Percentiles rank a stretch among this genome's conserved stretches.
Conservation (phyloP, 2,329 filamentous ascomycete genomes). For the Colletotrichum salicis region DNA sequence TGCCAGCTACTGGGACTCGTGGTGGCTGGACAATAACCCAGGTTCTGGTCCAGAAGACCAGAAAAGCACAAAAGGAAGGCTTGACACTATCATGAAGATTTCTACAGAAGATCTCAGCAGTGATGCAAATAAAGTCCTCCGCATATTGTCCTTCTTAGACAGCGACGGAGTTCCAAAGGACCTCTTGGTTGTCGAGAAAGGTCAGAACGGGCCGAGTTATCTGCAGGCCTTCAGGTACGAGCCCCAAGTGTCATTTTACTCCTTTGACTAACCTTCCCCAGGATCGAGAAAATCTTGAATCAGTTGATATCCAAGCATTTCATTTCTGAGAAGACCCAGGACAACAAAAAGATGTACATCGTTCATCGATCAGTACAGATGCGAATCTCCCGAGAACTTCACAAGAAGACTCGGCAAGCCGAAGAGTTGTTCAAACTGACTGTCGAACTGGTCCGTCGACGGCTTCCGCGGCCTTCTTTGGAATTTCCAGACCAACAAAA, state of each 20-base stretch:
- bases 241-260: not conserved
- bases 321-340: constrained; percentile 25
- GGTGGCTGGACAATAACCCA: constrained; percentile 22
- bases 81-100: constrained; percentile 36
- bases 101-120: constrained; percentile 31
- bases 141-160: constrained; percentile 37
- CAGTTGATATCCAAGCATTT: constrained; percentile 26
- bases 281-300: constrained; percentile 16
- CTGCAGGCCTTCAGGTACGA: constrained; percentile 27
- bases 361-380: constrained; percentile 35
- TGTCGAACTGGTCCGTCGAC: constrained; percentile 30
- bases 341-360: constrained; percentile 27
- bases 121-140: constrained; percentile 33
- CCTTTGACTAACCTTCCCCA: not conserved
- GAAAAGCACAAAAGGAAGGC: constrained; percentile 4
- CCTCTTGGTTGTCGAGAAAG: constrained; percentile 32
- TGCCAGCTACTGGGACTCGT: constrained; percentile 36
- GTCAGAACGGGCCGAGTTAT: constrained; percentile 15
- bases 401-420: constrained; percentile 31
- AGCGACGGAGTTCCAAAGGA: constrained; percentile 36
- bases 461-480: constrained; percentile 34
- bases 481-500: constrained; percentile 28
- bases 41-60: constrained; percentile 17
- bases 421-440: constrained; percentile 33
- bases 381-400: constrained; percentile 33